These are phyloP conservation scores for Trypanosoma cruzi DNA, from an alignment of 208 protist species.

Conservation along the genomic window DNA sequence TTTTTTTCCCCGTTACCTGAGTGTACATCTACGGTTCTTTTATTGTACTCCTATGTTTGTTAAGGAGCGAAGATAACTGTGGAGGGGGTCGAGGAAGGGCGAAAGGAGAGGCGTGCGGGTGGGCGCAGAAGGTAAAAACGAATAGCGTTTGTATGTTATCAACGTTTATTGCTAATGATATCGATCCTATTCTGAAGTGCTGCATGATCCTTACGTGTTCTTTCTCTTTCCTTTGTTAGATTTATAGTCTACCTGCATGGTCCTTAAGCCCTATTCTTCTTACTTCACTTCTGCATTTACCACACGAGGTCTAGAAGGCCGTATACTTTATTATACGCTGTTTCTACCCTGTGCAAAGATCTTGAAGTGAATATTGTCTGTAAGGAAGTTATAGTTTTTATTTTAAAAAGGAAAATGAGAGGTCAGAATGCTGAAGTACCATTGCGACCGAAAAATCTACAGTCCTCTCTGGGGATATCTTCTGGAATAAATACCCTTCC, in stretches of 20 bases:
- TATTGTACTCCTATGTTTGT: neutral
- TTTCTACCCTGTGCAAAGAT: neutral
- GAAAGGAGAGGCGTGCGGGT: conserved; percentile 6
- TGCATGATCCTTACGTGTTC: neutral
- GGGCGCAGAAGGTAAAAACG: neutral
- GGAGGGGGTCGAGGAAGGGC: no score
- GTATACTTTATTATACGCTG: neutral
- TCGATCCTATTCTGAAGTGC: neutral
- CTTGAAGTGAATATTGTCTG: conserved; percentile 6
- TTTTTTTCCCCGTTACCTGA: no score
- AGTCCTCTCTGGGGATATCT: neutral
- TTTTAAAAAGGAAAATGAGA: conserved; percentile 14
- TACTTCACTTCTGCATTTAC: neutral
- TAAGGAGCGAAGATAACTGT: neutral
- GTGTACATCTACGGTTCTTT: neutral
- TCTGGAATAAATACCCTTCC: conserved; percentile 32
- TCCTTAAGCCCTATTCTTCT: neutral
- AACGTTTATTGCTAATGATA: neutral
- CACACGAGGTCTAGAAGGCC: neutral
- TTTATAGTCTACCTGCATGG: neutral
- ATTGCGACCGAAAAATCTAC: conserved; percentile 10
- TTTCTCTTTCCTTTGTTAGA: conserved; percentile 12
- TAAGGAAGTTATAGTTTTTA: conserved; percentile 4
- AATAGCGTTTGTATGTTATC: conserved; percentile 1
- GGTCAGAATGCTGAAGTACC: conserved; percentile 7